Conservation (phyloP, 257 asterid species). For the Thymus mandschuricus region DNA sequence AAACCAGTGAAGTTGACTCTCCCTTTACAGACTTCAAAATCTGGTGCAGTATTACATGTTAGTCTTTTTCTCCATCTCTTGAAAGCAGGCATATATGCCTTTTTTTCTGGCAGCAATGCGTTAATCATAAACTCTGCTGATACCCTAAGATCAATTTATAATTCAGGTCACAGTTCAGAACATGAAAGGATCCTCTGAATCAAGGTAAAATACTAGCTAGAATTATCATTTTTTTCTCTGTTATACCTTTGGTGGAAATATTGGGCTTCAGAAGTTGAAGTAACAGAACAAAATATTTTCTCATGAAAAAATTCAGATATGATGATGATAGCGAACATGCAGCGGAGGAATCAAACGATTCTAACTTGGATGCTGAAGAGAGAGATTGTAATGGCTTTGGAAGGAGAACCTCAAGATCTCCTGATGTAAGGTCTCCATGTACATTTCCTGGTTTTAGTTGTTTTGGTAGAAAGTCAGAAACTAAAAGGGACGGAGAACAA, state of each 20-base stretch:
- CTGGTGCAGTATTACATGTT: constrained; percentile 85
- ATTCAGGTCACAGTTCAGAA: constrained; percentile 84
- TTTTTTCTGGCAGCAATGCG: not conserved
- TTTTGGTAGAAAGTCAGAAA: not conserved
- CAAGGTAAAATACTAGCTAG: constrained; percentile 55
- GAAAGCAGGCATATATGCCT: constrained; percentile 7
- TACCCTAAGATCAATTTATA: constrained; percentile 23
- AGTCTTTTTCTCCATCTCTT: constrained; percentile 41
- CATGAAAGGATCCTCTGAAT: constrained; percentile 55
- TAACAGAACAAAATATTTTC: constrained; percentile 5
- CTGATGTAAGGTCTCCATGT: constrained; percentile 57
- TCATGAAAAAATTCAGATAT: constrained; percentile 47
- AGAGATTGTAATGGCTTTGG: constrained; percentile 36
- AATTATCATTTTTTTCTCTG: constrained; percentile 21
- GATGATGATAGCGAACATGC: constrained; percentile 55
- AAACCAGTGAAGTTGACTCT: constrained; percentile 65
- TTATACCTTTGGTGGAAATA: constrained; percentile 9
- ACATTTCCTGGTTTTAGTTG: constrained; percentile 18
- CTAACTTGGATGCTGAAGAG: constrained; percentile 44
- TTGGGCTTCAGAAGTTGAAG: constrained; percentile 1
- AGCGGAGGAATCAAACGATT: constrained; percentile 42
- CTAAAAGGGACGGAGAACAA: constrained; percentile 2
- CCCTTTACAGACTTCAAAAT: constrained; percentile 80
- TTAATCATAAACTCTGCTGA: not conserved
- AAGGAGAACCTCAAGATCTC: constrained; percentile 40